phyloP scores from a whole-genome alignment of 2,329 filamentous ascomycete species.

The Pezicula rhizophila region DNA sequence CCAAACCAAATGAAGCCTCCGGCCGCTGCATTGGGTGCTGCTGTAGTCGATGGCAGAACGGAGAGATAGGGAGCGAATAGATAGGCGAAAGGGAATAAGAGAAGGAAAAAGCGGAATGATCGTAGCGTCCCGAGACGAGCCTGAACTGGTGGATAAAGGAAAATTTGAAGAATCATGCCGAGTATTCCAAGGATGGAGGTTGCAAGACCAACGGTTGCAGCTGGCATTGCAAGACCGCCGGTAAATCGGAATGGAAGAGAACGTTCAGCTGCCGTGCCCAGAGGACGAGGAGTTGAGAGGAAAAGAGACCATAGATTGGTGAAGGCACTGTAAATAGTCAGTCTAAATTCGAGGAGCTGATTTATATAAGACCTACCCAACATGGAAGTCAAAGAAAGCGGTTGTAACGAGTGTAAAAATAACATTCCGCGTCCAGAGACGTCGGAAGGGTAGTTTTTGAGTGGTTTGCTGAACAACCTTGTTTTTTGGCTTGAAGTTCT shows the following conservation, averaged over 20 bases:
- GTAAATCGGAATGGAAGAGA: constrained; percentile 37
- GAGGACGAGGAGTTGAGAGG: constrained; percentile 48
- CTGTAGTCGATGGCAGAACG: constrained; percentile 31
- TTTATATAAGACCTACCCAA: constrained; percentile 15
- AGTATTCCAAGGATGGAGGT: constrained; percentile 65
- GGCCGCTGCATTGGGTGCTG: constrained; percentile 30
- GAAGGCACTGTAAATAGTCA: constrained; percentile 36
- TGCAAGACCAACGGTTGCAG: constrained; percentile 59
- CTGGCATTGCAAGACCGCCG: constrained; percentile 63
- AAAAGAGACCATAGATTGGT: constrained; percentile 54
- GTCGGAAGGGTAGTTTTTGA: constrained; percentile 11
- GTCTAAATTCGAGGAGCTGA: constrained; percentile 36
- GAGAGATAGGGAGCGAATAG: constrained; percentile 61
- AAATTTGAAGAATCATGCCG: constrained; percentile 62
- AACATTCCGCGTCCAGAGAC: constrained; percentile 15
- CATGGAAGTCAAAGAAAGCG: constrained; percentile 30
- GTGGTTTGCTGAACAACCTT: background rate
- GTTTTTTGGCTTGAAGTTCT: background rate
- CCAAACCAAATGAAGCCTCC: constrained; percentile 49
- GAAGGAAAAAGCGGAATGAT: constrained; percentile 59
- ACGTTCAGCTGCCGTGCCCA: background rate
- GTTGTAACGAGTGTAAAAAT: constrained; percentile 45
- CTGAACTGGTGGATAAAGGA: constrained; percentile 62
- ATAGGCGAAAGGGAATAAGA: constrained; percentile 64
- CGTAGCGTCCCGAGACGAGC: constrained; percentile 58